Conservation (phyloP, 306 rosid species). For the Rosa lucieae region DNA sequence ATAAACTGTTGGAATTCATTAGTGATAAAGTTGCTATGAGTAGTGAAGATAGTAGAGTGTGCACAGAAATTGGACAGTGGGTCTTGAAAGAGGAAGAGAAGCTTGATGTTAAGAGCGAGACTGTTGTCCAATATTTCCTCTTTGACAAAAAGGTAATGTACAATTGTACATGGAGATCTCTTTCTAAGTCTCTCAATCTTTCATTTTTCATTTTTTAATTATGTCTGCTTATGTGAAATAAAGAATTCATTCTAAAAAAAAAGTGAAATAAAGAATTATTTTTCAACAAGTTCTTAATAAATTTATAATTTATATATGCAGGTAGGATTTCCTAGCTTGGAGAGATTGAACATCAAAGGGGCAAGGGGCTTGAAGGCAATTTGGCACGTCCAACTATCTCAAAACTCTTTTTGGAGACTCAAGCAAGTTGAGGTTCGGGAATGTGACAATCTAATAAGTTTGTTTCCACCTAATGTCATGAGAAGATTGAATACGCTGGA, state of each 20-base stretch:
- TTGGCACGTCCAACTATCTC: slow-evolving; percentile 4
- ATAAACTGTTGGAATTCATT: too few relatives aligned
- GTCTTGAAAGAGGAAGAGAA: too few relatives aligned
- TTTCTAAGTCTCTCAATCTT: too few relatives aligned
- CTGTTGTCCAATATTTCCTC: not conserved
- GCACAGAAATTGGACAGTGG: too few relatives aligned
- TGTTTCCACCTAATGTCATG: not conserved
- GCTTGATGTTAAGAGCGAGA: too few relatives aligned
- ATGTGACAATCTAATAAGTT: not conserved
- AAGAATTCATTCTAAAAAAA: too few relatives aligned
- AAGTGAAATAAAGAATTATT: not conserved
- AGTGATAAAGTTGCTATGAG: too few relatives aligned
- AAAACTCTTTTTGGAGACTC: not conserved
- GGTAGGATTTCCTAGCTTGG: slow-evolving; percentile 4
- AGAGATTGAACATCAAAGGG: not conserved
- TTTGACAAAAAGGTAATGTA: not conserved
- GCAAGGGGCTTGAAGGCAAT: not conserved
- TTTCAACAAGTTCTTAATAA: not conserved
- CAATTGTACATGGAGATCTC: too few relatives aligned
- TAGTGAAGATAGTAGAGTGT: too few relatives aligned
- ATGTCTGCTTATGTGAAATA: not conserved
- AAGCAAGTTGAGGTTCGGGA: not conserved
- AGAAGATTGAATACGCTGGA: not conserved
- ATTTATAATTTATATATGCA: too few relatives aligned
- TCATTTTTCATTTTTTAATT: too few relatives aligned